These are phyloP conservation scores for Scedosporium apiospermum DNA, from an alignment of 2,329 filamentous ascomycete species.

Conservation along the genomic window DNA sequence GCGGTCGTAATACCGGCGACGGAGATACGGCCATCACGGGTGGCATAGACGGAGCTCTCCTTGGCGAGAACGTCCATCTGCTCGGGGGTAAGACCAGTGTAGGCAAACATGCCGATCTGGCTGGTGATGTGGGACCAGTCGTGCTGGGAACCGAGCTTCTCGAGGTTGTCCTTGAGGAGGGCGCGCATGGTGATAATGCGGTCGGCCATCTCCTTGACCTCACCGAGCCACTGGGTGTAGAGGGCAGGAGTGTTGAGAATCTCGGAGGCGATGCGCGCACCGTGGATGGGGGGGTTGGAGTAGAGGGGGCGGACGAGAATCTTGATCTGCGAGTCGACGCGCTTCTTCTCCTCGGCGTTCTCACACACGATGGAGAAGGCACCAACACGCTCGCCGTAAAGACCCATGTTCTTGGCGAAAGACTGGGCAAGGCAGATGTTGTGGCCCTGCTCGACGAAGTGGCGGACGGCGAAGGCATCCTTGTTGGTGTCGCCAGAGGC, in stretches of 20 bases:
- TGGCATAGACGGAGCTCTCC: constrained; percentile 96
- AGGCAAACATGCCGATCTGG: constrained; percentile 99
- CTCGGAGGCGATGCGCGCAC: constrained; percentile 83
- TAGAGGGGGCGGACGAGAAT: constrained; percentile 94
- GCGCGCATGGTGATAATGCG: constrained; percentile 98
- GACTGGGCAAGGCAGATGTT: constrained; percentile 82
- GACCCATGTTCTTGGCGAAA: constrained; percentile 99
- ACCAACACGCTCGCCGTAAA: constrained; percentile 96
- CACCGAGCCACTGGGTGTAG: constrained; percentile 88
- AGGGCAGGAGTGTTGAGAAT: constrained; percentile 80
- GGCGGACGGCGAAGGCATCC: constrained; percentile 85
- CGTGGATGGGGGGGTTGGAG: constrained; percentile 96
- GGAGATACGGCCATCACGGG: constrained; percentile 81
- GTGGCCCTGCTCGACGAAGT: constrained; percentile 91
- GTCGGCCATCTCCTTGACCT: constrained; percentile 98
- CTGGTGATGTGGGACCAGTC: constrained; percentile 98
- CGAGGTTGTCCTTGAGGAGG: constrained; percentile 87
- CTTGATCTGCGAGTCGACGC: constrained; percentile 95
- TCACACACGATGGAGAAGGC: constrained; percentile 89
- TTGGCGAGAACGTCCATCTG: constrained; percentile 88
- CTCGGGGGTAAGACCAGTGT: constrained; percentile 82
- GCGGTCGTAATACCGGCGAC: constrained; percentile 74
- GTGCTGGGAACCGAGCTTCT: constrained; percentile 89
- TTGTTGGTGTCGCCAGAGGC: constrained; percentile 84
- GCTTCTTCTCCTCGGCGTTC: constrained; percentile 83